phyloP scores from a whole-genome alignment of 2,329 filamentous ascomycete genomes.

The Madurella fahalii region DNA sequence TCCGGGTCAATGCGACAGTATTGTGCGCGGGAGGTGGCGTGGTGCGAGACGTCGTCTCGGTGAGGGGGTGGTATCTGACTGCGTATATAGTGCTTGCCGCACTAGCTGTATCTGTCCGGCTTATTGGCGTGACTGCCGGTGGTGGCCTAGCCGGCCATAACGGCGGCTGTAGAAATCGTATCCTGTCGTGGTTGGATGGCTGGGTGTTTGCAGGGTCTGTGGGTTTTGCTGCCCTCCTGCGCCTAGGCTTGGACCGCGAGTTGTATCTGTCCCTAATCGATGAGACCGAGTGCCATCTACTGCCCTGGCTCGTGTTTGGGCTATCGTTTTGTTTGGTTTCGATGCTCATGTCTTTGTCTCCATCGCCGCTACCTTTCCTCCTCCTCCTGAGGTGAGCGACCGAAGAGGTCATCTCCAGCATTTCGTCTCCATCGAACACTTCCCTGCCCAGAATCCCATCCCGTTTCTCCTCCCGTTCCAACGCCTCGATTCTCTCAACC shows the following conservation, averaged over 20 bases:
- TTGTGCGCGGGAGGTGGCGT: slow-evolving; percentile 36
- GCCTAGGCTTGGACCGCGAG: slow-evolving; percentile 26
- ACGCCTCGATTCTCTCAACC: slow-evolving; percentile 89
- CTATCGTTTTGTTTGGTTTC: slow-evolving; percentile 14
- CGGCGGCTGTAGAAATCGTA: slow-evolving; percentile 44
- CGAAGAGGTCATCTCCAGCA: slow-evolving; percentile 62
- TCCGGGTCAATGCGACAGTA: slow-evolving; percentile 29
- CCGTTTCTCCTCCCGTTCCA: slow-evolving; percentile 90
- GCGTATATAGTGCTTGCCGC: slow-evolving; percentile 61
- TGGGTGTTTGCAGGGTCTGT: slow-evolving; percentile 16
- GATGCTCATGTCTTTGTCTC: slow-evolving; percentile 25
- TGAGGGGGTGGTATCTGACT: slow-evolving; percentile 56
- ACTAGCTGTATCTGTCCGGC: slow-evolving; percentile 59
- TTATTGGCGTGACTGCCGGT: slow-evolving; percentile 53
- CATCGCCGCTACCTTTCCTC: slow-evolving; percentile 31
- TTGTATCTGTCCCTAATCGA: slow-evolving; percentile 39
- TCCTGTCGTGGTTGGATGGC: slow-evolving; percentile 25
- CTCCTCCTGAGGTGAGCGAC: slow-evolving; percentile 45
- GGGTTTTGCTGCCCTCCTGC: slow-evolving; percentile 17
- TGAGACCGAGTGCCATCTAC: slow-evolving; percentile 40
- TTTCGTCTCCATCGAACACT: slow-evolving; percentile 91
- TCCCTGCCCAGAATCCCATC: slow-evolving; percentile 88
- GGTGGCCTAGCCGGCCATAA: slow-evolving; percentile 54
- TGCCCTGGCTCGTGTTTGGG: slow-evolving; percentile 29
- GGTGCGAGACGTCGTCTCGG: slow-evolving; percentile 47